Base-by-base conservation (phyloP, 169 alveolate genomes). In the Cryptosporidium viatorum region DNA sequence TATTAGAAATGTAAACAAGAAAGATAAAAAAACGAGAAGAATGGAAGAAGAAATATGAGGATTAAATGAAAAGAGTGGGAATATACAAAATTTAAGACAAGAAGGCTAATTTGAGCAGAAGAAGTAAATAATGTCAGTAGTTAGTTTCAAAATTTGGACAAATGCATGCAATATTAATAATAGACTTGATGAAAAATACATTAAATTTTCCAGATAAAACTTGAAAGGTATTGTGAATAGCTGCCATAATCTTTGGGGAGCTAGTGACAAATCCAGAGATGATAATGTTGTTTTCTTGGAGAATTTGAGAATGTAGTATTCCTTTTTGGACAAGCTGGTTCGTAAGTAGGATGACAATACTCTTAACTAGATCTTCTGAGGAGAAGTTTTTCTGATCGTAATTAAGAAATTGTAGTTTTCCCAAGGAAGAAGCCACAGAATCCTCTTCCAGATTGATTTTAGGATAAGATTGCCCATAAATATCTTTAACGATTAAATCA, bases 171-270 rank as follows among this genome's bases (percentile, higher is more conserved):
- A 35, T 18, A 31, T 73, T 73, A n/a, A 73, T 58, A 14, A 52
- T 59, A 1, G 86, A 39, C 48, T 73, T 73, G 21, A 73, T n/a
- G 16, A 73, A 73, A 26, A 37, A 73, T 5, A 73, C 86, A 35
- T 73, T 73, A 18, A 52, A 35, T 4, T 21, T 37, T 8, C 16
- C 55, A 35, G 86, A 73, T 18, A 55, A 23, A 16, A 41, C 58
- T 73, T 51, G 62, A 8, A 55, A 18, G 21, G 86, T 73, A 26
- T 55, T 73, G 70, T 73, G 50, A 10, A 59, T 73, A 33, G 86
- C 68, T 35, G 71, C 86, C 86, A 73, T 73, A 51, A 73, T 73
- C 35, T 73, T 52, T 52, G 86, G 86, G 68, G 51, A 73, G 51
- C 51, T 58, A 26, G 86, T 12, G 48, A 73, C 39, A 23, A 73